Evolutionary conservation across 2,329 filamentous ascomycete species (phyloP).

Genomic region (Tolypocladium album): DNA sequence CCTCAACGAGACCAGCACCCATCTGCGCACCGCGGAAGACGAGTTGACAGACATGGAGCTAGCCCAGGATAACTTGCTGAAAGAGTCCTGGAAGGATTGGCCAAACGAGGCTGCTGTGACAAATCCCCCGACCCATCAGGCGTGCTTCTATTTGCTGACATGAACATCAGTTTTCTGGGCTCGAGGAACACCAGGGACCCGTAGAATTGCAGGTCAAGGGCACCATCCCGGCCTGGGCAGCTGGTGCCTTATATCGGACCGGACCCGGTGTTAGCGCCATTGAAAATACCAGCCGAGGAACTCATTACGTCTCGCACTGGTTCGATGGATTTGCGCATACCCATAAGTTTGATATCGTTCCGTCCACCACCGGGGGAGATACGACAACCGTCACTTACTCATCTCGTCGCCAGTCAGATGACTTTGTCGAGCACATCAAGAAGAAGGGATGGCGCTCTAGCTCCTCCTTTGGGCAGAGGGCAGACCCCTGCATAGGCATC

Average conservation of each 20-base stretch:
- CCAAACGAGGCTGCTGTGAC: conserved; percentile 35
- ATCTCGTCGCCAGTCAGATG: conserved; percentile 58
- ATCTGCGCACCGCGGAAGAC: conserved; percentile 16
- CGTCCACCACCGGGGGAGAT: conserved; percentile 14
- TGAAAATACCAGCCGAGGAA: conserved; percentile 44
- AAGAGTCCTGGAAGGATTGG: conserved; percentile 29
- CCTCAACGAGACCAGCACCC: conserved; percentile 14
- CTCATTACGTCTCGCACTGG: conserved; percentile 60
- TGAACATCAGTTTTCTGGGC: conserved; percentile 49
- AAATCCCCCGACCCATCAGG: not conserved
- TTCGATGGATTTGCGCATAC: conserved; percentile 67
- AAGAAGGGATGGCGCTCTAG: conserved; percentile 44
- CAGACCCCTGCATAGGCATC: conserved; percentile 63
- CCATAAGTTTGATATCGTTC: conserved; percentile 61
- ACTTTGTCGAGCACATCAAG: conserved; percentile 48
- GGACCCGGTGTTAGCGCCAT: conserved; percentile 58
- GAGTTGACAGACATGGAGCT: conserved; percentile 14
- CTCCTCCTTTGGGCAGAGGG: conserved; percentile 60
- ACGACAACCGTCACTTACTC: conserved; percentile 50
- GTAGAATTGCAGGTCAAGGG: conserved; percentile 54
- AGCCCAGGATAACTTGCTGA: conserved; percentile 14
- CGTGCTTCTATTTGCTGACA: not conserved
- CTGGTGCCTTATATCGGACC: conserved; percentile 63
- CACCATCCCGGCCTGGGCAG: conserved; percentile 57
- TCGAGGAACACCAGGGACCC: conserved; percentile 55